Evolutionary conservation across 306 rosid genomes (phyloP).

Genomic region (Quercus ilex): DNA sequence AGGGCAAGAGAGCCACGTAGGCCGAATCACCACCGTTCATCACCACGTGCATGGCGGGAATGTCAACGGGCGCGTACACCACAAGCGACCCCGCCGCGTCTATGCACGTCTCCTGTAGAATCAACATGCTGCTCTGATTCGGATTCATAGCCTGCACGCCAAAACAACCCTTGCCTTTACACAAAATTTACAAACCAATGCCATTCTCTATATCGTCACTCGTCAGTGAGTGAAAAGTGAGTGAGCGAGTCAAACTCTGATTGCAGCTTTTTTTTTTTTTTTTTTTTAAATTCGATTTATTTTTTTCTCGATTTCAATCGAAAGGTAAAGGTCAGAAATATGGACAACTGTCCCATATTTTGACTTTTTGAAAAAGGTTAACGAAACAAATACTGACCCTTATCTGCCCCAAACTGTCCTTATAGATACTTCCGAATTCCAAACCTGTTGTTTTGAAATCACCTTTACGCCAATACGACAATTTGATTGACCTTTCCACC

Average conservation of each 20-base stretch:
- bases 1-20: constrained; percentile 82
- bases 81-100: constrained; percentile 90
- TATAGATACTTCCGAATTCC: constrained; percentile 52
- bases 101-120: constrained; percentile 84
- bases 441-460: constrained; percentile 33
- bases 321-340: constrained; percentile 23
- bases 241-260: constrained; percentile 35
- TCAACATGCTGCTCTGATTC: constrained; percentile 92
- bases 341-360: constrained; percentile 34
- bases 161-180: background rate
- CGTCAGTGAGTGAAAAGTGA: background rate
- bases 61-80: constrained; percentile 97
- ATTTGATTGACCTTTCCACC: background rate
- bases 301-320: background rate
- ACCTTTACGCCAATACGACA: constrained; percentile 25
- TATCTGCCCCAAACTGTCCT: constrained; percentile 23
- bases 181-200: constrained; percentile 9
- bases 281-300: background rate
- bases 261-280: no score
- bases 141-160: constrained; percentile 65
- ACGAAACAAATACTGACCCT: constrained; percentile 37
- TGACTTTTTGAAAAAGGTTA: constrained; percentile 50
- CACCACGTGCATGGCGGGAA: constrained; percentile 96
- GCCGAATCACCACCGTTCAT: constrained; percentile 98
- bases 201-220: constrained; percentile 15